Evolutionary conservation across 1,284 basidiomycete genomes (phyloP).

Genomic region (Xerocomus amazonicus): DNA sequence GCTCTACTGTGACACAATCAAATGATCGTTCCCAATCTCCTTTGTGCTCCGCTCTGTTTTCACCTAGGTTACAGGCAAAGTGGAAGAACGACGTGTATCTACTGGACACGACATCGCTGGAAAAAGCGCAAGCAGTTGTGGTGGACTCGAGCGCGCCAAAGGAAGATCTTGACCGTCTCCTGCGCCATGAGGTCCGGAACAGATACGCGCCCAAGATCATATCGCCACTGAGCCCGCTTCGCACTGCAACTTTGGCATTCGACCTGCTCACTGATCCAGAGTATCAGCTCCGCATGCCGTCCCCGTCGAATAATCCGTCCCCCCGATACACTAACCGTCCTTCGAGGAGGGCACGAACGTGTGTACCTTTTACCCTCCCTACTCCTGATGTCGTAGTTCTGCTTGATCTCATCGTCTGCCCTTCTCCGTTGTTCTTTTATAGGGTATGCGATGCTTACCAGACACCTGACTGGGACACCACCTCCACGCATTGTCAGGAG

Average conservation of each 20-base stretch:
- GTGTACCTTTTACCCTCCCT: conserved; percentile 7
- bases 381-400: neutral
- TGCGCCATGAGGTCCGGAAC: conserved; percentile 25
- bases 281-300: conserved; percentile 23
- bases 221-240: conserved; percentile 33
- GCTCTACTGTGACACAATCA: conserved; percentile 6
- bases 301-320: conserved; percentile 19
- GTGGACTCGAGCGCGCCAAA: conserved; percentile 7
- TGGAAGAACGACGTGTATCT: neutral
- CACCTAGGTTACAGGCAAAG: conserved; percentile 3
- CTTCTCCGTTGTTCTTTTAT: no score
- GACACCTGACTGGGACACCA: conserved; percentile 15
- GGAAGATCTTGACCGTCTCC: conserved; percentile 24
- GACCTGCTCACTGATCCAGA: conserved; percentile 17
- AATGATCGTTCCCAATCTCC: conserved; percentile 1
- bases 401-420: conserved; percentile 6
- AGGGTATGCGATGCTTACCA: conserved; percentile 27
- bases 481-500: conserved; percentile 28
- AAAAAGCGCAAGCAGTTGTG: neutral
- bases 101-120: conserved; percentile 1
- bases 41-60: conserved; percentile 7
- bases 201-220: conserved; percentile 28
- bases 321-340: conserved; percentile 19
- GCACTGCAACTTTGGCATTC: conserved; percentile 8
- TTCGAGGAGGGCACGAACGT: conserved; percentile 26